Base-by-base conservation (phyloP, 129 eudicot genomes). In the Oenanthe sinensis region DNA sequence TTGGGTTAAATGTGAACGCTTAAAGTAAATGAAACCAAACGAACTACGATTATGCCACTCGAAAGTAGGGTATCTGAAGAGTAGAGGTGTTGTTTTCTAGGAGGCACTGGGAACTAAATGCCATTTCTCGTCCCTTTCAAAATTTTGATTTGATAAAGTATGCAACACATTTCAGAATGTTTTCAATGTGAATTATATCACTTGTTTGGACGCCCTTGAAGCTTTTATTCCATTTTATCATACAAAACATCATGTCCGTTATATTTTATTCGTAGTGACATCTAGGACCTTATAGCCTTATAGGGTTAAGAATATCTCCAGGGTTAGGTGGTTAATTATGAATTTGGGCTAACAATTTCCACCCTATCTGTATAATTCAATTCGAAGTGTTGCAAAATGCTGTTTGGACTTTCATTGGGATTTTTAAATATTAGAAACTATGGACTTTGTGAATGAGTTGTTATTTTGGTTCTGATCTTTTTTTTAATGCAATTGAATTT, bases 401-500 rank as follows among this genome's bases (percentile, higher is more conserved):
- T 72, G 20, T 17, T 71, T 43, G 5, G 15, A 72, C 36, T 43
- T 60, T 17, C 70, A 37, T 1, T 39, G 13, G 5, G 16, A 48
- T 46, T 28, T 16, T 6, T 46, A 6, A 8, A 26, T 2, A 1
- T 4, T 28, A 75, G 30, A 0, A 22, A 16, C 8, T 19, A n/a
- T 50, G 65, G 47, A 36, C 37, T 62, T 78, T 46, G 70, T 47
- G 68, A 73, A 78, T 69, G 55, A 46, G 15, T 60, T 78, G 74
- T 65, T 78, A 0, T 28, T 20, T 75, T 45, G 28, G n/a, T 4
- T 26, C 44, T 43, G 52, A 78, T 39, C 75, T 48, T 74, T 65
- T 65, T 36, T 54, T 28, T 20, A 28, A 12, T 69, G 69, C 70
- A 73, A 46, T 43, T 76, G 65, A 75, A 80, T 70, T 75, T 60